These are phyloP conservation scores for Podospora pseudoanserina DNA, from an alignment of 495 filamentous ascomycete genomes.

Conservation along the genomic window DNA sequence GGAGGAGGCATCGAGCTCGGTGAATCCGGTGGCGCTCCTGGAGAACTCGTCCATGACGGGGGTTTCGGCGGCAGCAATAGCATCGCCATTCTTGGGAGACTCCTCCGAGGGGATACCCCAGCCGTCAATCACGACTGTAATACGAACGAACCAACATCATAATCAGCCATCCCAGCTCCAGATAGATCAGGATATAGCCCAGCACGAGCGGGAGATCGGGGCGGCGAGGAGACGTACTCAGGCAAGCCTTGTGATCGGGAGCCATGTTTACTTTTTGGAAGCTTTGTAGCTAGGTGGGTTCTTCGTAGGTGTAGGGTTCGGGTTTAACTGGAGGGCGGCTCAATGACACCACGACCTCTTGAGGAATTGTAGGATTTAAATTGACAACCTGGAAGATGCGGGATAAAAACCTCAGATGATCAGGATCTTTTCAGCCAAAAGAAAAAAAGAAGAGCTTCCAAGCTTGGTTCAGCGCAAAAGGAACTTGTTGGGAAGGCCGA, in stretches of 20 bases:
- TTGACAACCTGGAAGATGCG: slow-evolving; percentile 14
- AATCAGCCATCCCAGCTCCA: slow-evolving; percentile 54
- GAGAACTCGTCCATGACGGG: slow-evolving; percentile 57
- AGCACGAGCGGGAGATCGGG: slow-evolving; percentile 44
- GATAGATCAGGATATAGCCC: slow-evolving; percentile 47
- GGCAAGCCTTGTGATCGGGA: slow-evolving; percentile 86
- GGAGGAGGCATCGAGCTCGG: slow-evolving; percentile 90
- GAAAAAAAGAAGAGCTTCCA: neutral
- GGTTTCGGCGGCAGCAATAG: slow-evolving; percentile 87
- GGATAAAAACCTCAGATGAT: slow-evolving; percentile 20
- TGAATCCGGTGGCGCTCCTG: slow-evolving; percentile 39
- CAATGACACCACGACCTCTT: neutral
- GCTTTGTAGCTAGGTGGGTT: slow-evolving; percentile 4
- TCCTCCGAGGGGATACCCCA: slow-evolving; percentile 85
- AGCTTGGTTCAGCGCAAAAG: slow-evolving; percentile 6
- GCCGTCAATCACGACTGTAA: slow-evolving; percentile 88
- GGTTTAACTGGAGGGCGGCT: neutral
- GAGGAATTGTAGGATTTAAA: neutral
- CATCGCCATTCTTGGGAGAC: slow-evolving; percentile 82
- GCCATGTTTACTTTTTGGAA: slow-evolving; percentile 51
- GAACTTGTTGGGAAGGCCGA: slow-evolving; percentile 24
- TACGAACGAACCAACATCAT: slow-evolving; percentile 44
- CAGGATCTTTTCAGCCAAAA: neutral
- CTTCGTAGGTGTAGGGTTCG: neutral
- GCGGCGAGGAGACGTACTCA: slow-evolving; percentile 65